Evolutionary conservation across 75 land plant species (phyloP).

Genomic region (Pseudotsuga menziesii): DNA sequence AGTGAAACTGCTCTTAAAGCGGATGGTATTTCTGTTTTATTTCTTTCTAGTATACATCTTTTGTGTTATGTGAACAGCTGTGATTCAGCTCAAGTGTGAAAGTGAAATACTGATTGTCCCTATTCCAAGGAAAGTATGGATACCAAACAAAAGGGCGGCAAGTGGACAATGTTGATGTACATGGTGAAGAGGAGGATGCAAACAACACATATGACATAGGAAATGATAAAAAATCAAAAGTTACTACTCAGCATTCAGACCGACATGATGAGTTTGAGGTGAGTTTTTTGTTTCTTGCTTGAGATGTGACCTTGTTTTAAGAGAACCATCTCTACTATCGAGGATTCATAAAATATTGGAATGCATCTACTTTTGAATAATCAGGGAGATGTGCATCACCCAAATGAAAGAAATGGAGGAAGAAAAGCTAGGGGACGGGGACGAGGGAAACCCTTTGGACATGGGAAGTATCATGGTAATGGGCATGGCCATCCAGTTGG

Average conservation of each 20-base stretch:
- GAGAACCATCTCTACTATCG: background rate
- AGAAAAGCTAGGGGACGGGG: constrained; percentile 69
- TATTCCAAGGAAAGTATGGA: constrained; percentile 44
- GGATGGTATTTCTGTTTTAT: constrained; percentile 35
- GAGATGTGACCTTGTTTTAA: background rate
- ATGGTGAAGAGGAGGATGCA: constrained; percentile 20
- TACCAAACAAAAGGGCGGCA: constrained; percentile 31
- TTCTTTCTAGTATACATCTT: background rate
- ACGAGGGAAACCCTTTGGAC: constrained; percentile 51
- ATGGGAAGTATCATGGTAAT: constrained; percentile 25
- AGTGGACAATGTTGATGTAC: constrained; percentile 39
- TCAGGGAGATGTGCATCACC: constrained; percentile 14
- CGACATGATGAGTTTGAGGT: constrained; percentile 20
- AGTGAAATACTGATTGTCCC: background rate
- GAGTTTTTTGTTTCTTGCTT: constrained; percentile 8
- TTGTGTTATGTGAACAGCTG: background rate
- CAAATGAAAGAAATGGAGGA: constrained; percentile 11
- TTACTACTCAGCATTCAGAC: constrained; percentile 10
- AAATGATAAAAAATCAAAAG: constrained; percentile 9
- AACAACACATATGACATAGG: constrained; percentile 6
- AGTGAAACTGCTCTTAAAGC: constrained; percentile 67
- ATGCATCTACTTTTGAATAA: background rate
- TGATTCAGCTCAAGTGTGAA: constrained; percentile 43
- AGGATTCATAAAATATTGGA: background rate
- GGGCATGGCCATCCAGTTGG: constrained; percentile 37